Conservation (phyloP, 257 asterid genomes). For the Solanum tarapatanum region DNA sequence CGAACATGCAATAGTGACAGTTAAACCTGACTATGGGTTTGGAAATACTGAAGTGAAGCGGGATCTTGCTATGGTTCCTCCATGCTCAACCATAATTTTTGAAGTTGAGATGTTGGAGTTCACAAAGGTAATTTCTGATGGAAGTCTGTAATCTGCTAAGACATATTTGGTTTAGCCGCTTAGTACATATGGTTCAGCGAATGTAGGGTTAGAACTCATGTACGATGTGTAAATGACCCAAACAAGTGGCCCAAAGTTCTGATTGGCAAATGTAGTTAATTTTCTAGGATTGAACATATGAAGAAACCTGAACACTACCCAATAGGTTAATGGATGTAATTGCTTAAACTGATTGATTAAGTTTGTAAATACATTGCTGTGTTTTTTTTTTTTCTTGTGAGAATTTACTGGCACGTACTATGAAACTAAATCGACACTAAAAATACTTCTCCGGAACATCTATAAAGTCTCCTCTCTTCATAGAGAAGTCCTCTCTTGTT, state of each 20-base stretch:
- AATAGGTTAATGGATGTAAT: background rate
- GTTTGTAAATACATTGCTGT: background rate
- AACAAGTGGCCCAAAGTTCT: background rate
- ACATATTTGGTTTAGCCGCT: background rate
- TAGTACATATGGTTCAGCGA: background rate
- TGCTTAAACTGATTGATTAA: background rate
- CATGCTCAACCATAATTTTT: slow-evolving; percentile 44
- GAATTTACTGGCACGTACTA: background rate
- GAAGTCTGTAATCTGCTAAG: background rate
- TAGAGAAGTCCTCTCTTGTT: background rate
- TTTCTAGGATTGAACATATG: background rate
- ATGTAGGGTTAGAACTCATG: background rate
- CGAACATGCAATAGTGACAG: slow-evolving; percentile 40
- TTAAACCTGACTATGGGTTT: slow-evolving; percentile 51
- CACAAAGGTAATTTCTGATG: slow-evolving; percentile 33
- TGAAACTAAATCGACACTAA: background rate
- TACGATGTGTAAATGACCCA: background rate
- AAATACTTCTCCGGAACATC: background rate
- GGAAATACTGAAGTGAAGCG: slow-evolving; percentile 38
- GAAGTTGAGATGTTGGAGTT: slow-evolving; percentile 74
- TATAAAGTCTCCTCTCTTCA: background rate
- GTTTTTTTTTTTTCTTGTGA: background rate
- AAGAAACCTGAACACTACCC: background rate
- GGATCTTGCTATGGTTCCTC: slow-evolving; percentile 42
- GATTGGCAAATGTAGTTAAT: background rate